Evolutionary conservation across 495 filamentous ascomycete species (phyloP), one percentile per base, ranked within the genome.

Genomic region (Thozetella sp.): DNA sequence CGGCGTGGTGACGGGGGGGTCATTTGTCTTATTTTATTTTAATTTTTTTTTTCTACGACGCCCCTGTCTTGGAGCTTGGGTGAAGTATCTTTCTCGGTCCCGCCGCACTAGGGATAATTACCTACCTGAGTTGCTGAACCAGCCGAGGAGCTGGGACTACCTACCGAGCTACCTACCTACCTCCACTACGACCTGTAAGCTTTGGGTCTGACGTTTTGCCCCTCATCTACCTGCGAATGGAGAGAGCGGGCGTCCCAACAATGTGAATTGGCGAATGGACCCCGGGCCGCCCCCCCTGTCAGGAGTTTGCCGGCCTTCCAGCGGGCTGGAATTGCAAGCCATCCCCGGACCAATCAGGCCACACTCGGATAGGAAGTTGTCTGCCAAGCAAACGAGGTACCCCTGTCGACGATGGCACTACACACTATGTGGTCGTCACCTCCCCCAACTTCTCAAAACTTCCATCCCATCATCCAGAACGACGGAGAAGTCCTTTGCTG

Each of bases 401-500:
- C 43, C 43, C 43, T 48, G 43, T 48, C 6, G 43, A 48, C 20
- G 43, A 48, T 48, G 43, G 43, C n/a, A 11, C 4, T 19, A 15
- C 3, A n/a, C n/a, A n/a, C n/a, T n/a, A n/a, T n/a, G n/a, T n/a
- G n/a, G n/a, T n/a, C n/a, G n/a, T n/a, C n/a, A n/a, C n/a, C 4
- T 48, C 43, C 43, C 43, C 43, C n/a, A 48, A 48, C 3, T 48
- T 48, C n/a, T n/a, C 10, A 48, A 48, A 48, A n/a, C n/a, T n/a
- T 20, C 43, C 43, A 48, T 13, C 9, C 20, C 43, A 20, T 48
- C 43, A 48, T 48, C 6, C n/a, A 20, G n/a, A 48, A 11, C 9
- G n/a, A 13, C n/a, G 4, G 12, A 11, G n/a, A 4, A 10, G 11
- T 9, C n/a, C 20, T 10, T 48, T 48, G 4, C 43, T n/a, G 11